Conservation (phyloP, 192 early-diverging fungal species). For the Globomyces pollinis-pini region DNA sequence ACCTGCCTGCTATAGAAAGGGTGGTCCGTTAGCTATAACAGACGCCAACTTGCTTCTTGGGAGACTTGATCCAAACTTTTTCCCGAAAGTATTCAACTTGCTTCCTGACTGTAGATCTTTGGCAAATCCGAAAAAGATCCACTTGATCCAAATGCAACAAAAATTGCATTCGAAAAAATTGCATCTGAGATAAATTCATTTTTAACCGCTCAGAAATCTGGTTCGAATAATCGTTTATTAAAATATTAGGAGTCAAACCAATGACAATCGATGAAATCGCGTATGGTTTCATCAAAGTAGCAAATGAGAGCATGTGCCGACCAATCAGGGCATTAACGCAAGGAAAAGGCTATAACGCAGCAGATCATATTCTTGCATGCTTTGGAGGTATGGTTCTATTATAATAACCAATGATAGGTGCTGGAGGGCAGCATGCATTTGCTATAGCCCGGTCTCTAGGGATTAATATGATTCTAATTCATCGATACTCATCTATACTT, state of each 20-base stretch:
- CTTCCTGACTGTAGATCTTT: too few species aligned
- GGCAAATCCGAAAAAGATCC: conserved; percentile 75
- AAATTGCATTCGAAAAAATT: conserved; percentile 56
- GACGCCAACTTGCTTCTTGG: conserved; percentile 92
- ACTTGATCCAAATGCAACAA: conserved; percentile 61
- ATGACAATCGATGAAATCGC: conserved; percentile 84
- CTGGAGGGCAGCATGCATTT: conserved; percentile 90
- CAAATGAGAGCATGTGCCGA: conserved; percentile 94
- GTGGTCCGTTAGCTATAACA: conserved; percentile 87
- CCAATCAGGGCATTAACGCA: conserved; percentile 90
- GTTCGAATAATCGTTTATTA: not conserved
- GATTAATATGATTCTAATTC: conserved; percentile 77
- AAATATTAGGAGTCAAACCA: not conserved
- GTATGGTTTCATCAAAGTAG: conserved; percentile 89
- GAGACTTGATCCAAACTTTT: conserved; percentile 73
- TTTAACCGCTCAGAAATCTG: conserved; percentile 4
- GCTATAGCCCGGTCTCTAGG: conserved; percentile 83
- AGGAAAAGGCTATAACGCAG: conserved; percentile 81
- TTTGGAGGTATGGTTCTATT: conserved; percentile 93
- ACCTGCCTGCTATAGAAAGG: conserved; percentile 89
- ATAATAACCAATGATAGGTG: not conserved
- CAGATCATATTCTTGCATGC: conserved; percentile 74
- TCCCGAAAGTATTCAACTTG: too few species aligned
- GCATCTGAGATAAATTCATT: conserved; percentile 56
- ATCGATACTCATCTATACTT: conserved; percentile 84